phyloP scores from a whole-genome alignment of 2,329 filamentous ascomycete genomes.

The Verticillium alfalfae region DNA sequence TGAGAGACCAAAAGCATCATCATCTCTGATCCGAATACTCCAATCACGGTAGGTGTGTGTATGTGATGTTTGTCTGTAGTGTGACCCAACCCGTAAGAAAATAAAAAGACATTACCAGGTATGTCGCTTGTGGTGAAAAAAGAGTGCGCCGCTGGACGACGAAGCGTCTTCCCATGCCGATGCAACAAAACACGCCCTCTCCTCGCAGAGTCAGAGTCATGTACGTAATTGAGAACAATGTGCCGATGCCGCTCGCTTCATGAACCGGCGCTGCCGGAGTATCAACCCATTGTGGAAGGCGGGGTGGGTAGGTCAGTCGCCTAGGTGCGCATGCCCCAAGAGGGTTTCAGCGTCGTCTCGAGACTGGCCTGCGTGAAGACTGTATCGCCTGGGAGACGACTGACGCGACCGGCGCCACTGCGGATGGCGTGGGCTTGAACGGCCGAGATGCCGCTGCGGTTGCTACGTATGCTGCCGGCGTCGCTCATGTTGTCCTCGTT shows the following conservation, averaged over 20 bases:
- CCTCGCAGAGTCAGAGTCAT: not conserved
- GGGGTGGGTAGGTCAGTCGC: not conserved
- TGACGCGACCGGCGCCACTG: conserved; percentile 78
- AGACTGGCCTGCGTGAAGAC: conserved; percentile 73
- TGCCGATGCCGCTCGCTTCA: not conserved
- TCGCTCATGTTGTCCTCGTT: conserved; percentile 58
- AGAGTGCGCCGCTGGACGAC: not conserved
- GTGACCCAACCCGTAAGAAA: not conserved
- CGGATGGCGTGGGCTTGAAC: conserved; percentile 67
- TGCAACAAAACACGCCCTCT: not conserved
- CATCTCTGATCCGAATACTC: not conserved
- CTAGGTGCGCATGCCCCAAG: conserved; percentile 48
- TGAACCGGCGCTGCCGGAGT: conserved; percentile 2
- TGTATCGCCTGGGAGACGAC: conserved; percentile 72
- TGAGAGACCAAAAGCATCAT: not conserved
- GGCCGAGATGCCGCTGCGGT: conserved; percentile 71
- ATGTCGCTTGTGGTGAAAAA: not conserved
- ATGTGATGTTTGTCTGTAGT: not conserved
- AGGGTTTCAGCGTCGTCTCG: conserved; percentile 52
- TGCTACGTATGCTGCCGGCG: conserved; percentile 60
- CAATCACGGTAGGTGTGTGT: not conserved
- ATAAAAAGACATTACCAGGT: not conserved
- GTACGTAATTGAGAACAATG: not conserved
- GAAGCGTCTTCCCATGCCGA: not conserved
- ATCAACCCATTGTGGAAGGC: not conserved